Base-by-base conservation (phyloP, 345 rosid genomes). In the Xanthoceras sorbifolium region DNA sequence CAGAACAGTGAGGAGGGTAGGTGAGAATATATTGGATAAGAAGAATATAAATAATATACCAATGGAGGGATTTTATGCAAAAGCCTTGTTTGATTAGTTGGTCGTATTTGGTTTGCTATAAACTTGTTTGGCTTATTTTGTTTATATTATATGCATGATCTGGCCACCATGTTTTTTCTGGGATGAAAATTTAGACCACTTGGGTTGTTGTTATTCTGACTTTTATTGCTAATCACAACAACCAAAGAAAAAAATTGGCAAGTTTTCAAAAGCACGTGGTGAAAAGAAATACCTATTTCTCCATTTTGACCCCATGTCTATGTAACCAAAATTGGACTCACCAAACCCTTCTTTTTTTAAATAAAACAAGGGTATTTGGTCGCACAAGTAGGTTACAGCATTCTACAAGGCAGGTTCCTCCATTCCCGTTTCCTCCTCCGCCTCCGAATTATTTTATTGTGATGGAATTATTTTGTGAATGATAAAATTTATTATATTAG, bases 91-190 rank as follows among this genome's bases (percentile, higher is more conserved):
- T 54, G 76, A 62, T 70, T 36, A 25, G 1, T 0, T 40, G 34
- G 83, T 76, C 80, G 1, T 67, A 34, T 62, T 62, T 64, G 78
- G 76, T n/a, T 50, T 73, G 78, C 69, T 31, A 9, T n/a, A n/a
- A n/a, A n/a, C n/a, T n/a, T n/a, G n/a, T 63, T 6, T 40, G 4
- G 9, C 0, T 14, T 14, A n/a, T 50, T 60, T 14, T 15, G 50
- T 20, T 29, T 66, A 40, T 67, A 22, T 64, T n/a, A 57, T 14
- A 63, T 14, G 65, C 5, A 26, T 26, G 9, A 18, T 61, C 36
- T 61, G 36, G 20, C 11, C 32, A 9, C 6, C 64, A 59, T 54
- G 25, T 20, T 54, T 1, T 50, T 4, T 7, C 20, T 54, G 1
- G 7, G 9, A 22, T n/a, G 0, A 54, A 18, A n/a, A 54, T 54